Base-by-base conservation (phyloP, 176 grass and related monocot genomes). In the Eragrostis curvula region DNA sequence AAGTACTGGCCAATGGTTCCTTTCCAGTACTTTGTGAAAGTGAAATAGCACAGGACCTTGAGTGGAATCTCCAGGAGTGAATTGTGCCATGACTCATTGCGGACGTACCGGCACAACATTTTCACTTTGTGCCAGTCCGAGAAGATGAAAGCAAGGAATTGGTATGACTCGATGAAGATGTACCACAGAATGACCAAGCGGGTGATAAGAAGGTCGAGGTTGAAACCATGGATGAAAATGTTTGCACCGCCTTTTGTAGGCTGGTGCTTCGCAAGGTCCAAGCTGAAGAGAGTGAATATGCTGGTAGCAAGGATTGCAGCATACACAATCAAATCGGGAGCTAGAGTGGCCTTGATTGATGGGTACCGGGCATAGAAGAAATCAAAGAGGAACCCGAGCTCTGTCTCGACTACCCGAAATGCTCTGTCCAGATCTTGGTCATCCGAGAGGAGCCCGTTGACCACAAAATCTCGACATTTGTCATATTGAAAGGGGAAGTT, bases 71-170 rank as follows among this genome's bases (percentile, higher is more conserved):
- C 79, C 79, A 70, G 14, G 1, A 57, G 10, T 14, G 12, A 0
- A 16, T 3, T 11, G 16, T 81, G 79, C 79, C 79, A 81, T 2
- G 49, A 58, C 66, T 70, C 66, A 0, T 58, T 58, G 1, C 8
- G 50, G 13, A 81, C 65, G 9, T 70, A 81, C 36, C n/a, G 49
- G 15, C 79, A 81, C 66, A 81, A 0, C 79, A 70, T 70, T 66
- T 80, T 81, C 36, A 81, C 79, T 36, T 81, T 81, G 49, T 81
- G 65, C 65, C 78, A 81, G 8, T 81, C 65, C 5, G 78, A 81
- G 65, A 81, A 70, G 65, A 81, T 21, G 30, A 70, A 58, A 0
- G 78, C 17, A 20, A 81, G 3, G 50, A 81, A 81, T 32, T 81
- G 78, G 66, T 81, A 81, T 1, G 65, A 45, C 78, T 81, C 78